Base-by-base conservation (phyloP, 2,329 filamentous ascomycete genomes). In the Apiospora aurea region DNA sequence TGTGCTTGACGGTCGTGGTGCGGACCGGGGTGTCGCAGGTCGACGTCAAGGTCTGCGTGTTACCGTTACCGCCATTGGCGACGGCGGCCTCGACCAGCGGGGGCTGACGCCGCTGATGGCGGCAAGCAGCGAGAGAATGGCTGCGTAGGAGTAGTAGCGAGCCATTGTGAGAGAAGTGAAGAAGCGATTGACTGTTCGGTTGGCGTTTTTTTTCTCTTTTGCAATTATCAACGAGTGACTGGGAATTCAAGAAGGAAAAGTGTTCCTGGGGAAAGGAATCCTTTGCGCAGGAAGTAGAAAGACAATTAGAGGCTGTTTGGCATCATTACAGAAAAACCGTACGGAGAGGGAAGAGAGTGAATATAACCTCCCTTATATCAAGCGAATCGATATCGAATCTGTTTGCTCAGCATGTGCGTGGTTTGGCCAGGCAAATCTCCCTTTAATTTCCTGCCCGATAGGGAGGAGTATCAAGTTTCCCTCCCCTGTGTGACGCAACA, bases 401-500 rank as follows among this genome's bases (percentile, higher is more conserved):
- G 57, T 41, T 64, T 64, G 57, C 10, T 64, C 57, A 13, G 38
- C 34, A n/a, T 64, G 34, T 41, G 21, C 29, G 10, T 41, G 57
- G 18, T 64, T 41, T 64, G 29, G 57, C 7, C 57, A 16, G 57
- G 57, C 57, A 41, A 64, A 64, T 64, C 14, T 34, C 57, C 57
- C 57, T 64, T 64, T 64, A 64, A 64, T 64, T 64, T 64, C 57
- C 57, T 34, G 57, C 34, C 34, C 34, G 57, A 21, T 41, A 64
- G 34, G 57, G 57, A 64, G 57, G 57, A 64, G 57, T 24, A 41
- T 64, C 57, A 64, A 14, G 38, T 61, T 21, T 64, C 18, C 21
- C 38, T 64, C 57, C n/a, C 18, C 29, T 38, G 34, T 64, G 57
- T 41, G 34, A 41, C 57, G 57, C 34, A 64, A 41, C 57, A n/a